Evolutionary conservation across 257 asterid species (phyloP), one percentile per base, ranked within the genome.

Genomic region (Solanum bulbocastanum): DNA sequence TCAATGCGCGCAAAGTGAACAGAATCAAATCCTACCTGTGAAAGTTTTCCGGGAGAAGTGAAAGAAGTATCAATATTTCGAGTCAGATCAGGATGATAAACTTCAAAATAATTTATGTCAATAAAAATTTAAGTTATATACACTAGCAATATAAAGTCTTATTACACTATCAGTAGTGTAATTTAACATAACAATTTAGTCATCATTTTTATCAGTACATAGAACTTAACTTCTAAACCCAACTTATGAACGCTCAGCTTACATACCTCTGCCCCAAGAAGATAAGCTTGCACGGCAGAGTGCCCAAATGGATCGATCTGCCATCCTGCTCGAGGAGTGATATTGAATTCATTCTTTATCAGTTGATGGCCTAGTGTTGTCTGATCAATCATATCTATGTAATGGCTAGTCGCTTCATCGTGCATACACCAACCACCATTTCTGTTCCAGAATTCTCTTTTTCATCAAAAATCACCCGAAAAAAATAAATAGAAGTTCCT

Each of bases 351-450:
- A 81, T 89, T 91, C 93, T 93, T 93, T 86, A 96, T 91, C 89
- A 93, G 27, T 16, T 78, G 95, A 90, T 96, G 99, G 32, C 99
- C 99, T 13, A 96, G 91, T 66, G 99, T 95, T 68, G 99, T 96
- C 92, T 96, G 99, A 92, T 96, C 99, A 75, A 96, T 96, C 99
- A 96, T 93, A 91, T 96, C 99, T 72, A 96, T 90, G 71, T 96
- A 96, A 91, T 96, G 98, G 52, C 90, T 86, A 18, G 98, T 82
- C 85, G 99, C 98, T 90, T 96, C 99, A 88, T 96, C 99, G 82
- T 96, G 99, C 99, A 96, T 96, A 87, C 99, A 96, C 99, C 98
- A 94, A 56, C 99, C 99, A 8, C 98, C 99, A 56, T 96, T 96
- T 90, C 98, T 96, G 92, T 92, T 90, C 40, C 89, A 72, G 87